Evolutionary conservation across 306 rosid species (phyloP).

Genomic region (Sophora flavescens): DNA sequence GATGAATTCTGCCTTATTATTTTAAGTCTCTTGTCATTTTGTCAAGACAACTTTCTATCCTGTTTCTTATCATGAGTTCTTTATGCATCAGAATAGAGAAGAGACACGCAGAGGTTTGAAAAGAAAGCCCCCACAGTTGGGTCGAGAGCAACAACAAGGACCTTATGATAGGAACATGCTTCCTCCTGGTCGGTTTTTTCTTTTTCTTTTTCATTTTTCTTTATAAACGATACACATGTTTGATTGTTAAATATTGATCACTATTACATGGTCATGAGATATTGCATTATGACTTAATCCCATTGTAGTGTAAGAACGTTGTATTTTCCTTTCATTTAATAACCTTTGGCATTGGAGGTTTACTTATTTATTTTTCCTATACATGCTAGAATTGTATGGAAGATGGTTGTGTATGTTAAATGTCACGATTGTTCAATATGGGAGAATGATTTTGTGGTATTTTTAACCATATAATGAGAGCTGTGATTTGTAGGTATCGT

Average conservation of each 20-base stretch:
- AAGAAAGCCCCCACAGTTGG: conserved; percentile 69
- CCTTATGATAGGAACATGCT: conserved; percentile 65
- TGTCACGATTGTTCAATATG: not conserved
- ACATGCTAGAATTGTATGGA: conserved; percentile 8
- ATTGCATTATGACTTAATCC: not conserved
- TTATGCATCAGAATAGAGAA: conserved; percentile 72
- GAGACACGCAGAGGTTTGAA: conserved; percentile 71
- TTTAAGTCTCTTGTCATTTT: not conserved
- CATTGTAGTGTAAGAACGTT: conserved; percentile 16
- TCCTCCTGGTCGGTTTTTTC: conserved; percentile 74
- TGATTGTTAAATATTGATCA: conserved; percentile 21
- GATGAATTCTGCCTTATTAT: not conserved
- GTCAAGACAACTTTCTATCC: conserved; percentile 2
- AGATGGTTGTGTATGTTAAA: conserved; percentile 22
- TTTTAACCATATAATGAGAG: conserved; percentile 20
- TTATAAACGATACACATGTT: conserved; percentile 1
- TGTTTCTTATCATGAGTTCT: conserved; percentile 45
- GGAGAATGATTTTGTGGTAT: conserved; percentile 12
- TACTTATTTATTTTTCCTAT: not conserved
- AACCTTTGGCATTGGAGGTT: conserved; percentile 2
- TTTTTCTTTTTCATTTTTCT: no score
- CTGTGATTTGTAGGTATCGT: not conserved
- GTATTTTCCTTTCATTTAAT: conserved; percentile 12
- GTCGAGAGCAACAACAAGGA: conserved; percentile 61
- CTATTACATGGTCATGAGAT: not conserved